phyloP scores from a whole-genome alignment of 2,329 filamentous ascomycete genomes.

The Cytospora piceicola region DNA sequence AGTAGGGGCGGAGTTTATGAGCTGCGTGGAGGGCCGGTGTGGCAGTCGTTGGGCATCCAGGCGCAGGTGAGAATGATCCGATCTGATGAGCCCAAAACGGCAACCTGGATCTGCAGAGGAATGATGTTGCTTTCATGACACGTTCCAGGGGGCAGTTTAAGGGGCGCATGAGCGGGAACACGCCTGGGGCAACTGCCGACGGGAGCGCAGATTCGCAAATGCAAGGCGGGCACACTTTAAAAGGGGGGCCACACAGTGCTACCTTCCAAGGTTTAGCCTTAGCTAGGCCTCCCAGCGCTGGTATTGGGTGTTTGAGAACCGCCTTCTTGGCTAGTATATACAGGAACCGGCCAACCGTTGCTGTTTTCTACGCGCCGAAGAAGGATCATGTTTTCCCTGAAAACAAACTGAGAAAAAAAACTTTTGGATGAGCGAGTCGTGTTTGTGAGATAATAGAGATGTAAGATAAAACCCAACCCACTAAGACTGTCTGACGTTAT shows the following conservation, averaged over 20 bases:
- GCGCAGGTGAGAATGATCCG: not conserved
- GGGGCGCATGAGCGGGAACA: not conserved
- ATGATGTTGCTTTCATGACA: conserved; percentile 1
- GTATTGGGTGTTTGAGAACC: not conserved
- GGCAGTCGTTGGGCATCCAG: not conserved
- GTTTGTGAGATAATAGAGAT: not conserved
- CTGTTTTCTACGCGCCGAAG: not conserved
- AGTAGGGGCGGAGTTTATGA: not conserved
- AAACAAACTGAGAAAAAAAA: not conserved
- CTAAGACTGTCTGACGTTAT: not conserved
- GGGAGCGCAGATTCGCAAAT: conserved; percentile 5
- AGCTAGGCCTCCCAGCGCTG: not conserved
- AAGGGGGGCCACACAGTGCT: conserved; percentile 2
- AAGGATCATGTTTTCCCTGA: not conserved
- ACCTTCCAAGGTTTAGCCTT: too few species aligned
- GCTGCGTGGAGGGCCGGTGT: not conserved
- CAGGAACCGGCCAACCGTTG: not conserved
- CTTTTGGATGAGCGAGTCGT: not conserved
- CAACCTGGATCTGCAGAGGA: conserved; percentile 1
- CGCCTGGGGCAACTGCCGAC: not conserved
- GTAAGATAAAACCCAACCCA: not conserved
- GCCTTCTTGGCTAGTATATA: not conserved
- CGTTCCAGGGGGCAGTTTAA: not conserved
- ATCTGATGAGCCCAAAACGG: not conserved
- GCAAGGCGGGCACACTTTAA: not conserved